Percentiles rank a stretch among this genome's conserved stretches.
Conservation (phyloP, 306 rosid species). For the Echinosophora koreensis region DNA sequence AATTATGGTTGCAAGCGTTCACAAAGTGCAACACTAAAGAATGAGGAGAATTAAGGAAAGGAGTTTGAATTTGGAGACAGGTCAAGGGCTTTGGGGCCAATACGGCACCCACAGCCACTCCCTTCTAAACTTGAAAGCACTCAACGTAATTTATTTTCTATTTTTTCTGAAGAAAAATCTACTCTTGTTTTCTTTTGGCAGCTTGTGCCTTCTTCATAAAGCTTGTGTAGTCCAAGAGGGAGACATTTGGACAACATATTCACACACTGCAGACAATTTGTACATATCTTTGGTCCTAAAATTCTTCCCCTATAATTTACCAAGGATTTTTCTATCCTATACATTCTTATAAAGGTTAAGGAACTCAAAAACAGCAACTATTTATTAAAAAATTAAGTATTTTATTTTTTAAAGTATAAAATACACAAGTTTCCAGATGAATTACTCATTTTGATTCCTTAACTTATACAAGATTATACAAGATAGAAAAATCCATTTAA, state of each 20-base stretch:
- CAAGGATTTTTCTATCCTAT: too few relatives aligned
- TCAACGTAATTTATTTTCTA: background rate
- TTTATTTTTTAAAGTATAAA: too few relatives aligned
- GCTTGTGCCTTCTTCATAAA: conserved; percentile 47
- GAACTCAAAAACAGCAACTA: too few relatives aligned
- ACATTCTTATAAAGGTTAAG: too few relatives aligned
- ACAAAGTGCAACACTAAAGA: conserved; percentile 39
- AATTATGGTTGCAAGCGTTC: conserved; percentile 36
- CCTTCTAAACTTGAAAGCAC: conserved; percentile 21
- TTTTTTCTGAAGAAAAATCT: conserved; percentile 26
- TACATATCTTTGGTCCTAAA: conserved; percentile 51
- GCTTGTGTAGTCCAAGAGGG: conserved; percentile 55
- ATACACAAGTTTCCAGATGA: too few relatives aligned
- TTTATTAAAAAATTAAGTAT: too few relatives aligned
- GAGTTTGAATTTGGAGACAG: conserved; percentile 40
- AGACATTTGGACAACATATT: conserved; percentile 48
- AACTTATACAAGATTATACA: too few relatives aligned
- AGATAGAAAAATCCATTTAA: background rate
- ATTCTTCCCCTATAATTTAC: conserved; percentile 27
- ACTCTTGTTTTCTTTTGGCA: conserved; percentile 38
- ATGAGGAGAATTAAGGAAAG: conserved; percentile 42
- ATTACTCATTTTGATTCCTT: too few relatives aligned
- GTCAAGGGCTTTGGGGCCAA: conserved; percentile 48
- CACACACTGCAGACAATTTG: conserved; percentile 52
- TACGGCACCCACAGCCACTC: conserved; percentile 8